Percentiles rank a stretch among this genome's conserved stretches.
phyloP scores from a whole-genome alignment of 805 yeast species.

The Wickerhamomyces pijperi region DNA sequence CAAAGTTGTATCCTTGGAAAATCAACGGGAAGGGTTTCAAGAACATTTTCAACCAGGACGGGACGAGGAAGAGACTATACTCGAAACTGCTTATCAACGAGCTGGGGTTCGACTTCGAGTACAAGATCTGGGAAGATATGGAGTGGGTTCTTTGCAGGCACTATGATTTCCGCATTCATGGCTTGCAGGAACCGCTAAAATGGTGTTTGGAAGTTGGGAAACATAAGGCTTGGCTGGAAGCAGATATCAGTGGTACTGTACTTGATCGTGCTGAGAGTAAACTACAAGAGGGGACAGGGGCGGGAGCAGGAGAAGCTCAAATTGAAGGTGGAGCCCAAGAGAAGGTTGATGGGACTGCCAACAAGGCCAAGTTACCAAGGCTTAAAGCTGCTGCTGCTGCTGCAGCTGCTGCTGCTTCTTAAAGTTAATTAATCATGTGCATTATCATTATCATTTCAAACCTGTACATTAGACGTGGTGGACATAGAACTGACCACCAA shows the following conservation, averaged over 20 bases:
- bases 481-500: too few relatives aligned
- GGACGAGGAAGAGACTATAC: conserved; percentile 15
- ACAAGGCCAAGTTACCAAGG: too few relatives aligned
- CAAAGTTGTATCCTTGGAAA: conserved; percentile 21
- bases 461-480: too few relatives aligned
- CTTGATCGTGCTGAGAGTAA: too few relatives aligned
- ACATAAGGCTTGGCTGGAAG: conserved; percentile 25
- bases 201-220: conserved; percentile 27
- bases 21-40: conserved; percentile 17
- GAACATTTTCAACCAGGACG: conserved; percentile 12
- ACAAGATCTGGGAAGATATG: conserved; percentile 18
- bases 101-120: conserved; percentile 19
- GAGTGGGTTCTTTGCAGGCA: conserved; percentile 20
- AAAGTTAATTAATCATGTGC: too few relatives aligned
- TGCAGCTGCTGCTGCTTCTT: too few relatives aligned
- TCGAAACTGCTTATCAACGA: conserved; percentile 11
- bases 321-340: too few relatives aligned
- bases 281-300: too few relatives aligned
- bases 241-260: conserved; percentile 2
- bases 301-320: too few relatives aligned
- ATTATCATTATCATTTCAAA: too few relatives aligned
- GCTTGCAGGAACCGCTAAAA: conserved; percentile 25
- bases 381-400: too few relatives aligned
- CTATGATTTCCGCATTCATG: conserved; percentile 25
- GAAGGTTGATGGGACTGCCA: too few relatives aligned